phyloP scores from a whole-genome alignment of 345 rosid species.

The Moricandia moricandioides region DNA sequence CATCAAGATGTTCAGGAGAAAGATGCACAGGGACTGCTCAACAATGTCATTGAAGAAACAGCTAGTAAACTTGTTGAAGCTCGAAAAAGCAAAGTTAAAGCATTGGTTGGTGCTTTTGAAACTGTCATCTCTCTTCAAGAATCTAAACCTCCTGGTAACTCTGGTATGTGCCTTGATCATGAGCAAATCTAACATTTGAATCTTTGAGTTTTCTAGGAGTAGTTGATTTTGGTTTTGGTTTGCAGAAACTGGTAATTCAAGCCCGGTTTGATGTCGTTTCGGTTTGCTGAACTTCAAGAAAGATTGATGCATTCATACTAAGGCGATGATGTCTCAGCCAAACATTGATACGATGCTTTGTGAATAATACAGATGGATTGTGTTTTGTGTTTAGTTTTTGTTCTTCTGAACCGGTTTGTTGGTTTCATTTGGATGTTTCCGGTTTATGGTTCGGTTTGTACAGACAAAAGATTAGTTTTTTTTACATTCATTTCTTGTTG shows the following conservation, averaged over 20 bases:
- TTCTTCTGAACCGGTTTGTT: constrained; percentile 22
- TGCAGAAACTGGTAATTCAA: constrained; percentile 27
- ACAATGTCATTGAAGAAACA: constrained; percentile 91
- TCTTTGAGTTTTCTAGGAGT: neutral
- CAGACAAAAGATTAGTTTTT: neutral
- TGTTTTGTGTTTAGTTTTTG: constrained; percentile 22
- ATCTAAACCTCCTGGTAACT: constrained; percentile 36
- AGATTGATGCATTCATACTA: constrained; percentile 23
- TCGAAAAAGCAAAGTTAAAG: constrained; percentile 89
- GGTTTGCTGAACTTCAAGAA: constrained; percentile 17
- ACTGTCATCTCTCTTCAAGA: constrained; percentile 89
- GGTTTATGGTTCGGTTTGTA: constrained; percentile 9
- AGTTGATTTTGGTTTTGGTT: constrained; percentile 8
- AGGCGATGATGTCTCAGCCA: constrained; percentile 12
- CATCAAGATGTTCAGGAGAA: constrained; percentile 77
- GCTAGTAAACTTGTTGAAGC: constrained; percentile 82
- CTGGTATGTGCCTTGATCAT: constrained; percentile 9
- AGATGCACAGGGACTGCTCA: constrained; percentile 65
- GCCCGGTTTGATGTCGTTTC: constrained; percentile 4
- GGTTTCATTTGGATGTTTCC: constrained; percentile 5
- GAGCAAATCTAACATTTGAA: constrained; percentile 11
- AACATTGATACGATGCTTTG: constrained; percentile 10
- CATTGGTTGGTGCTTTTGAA: constrained; percentile 96
- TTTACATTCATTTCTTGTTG: neutral
- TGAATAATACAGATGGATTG: constrained; percentile 28